These are phyloP conservation scores for Copromyces sp. DNA, from an alignment of 495 filamentous ascomycete genomes.

Conservation along the genomic window DNA sequence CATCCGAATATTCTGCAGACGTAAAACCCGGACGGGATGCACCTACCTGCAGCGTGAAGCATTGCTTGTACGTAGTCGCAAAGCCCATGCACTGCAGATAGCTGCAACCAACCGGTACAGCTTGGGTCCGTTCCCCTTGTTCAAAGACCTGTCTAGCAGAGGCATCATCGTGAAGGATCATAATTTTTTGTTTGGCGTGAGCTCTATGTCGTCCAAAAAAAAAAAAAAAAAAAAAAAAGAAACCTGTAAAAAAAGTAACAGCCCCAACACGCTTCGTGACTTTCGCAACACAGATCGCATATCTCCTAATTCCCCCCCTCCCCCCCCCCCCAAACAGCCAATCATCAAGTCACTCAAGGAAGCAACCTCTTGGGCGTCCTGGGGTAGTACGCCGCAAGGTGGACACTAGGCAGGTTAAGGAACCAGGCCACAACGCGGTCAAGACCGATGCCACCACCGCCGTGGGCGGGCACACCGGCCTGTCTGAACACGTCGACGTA, in stretches of 20 bases:
- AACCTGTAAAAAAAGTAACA: background rate
- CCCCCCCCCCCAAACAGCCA: background rate
- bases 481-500: slow-evolving; percentile 75
- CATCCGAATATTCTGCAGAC: too few species aligned
- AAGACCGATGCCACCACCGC: slow-evolving; percentile 76
- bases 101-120: background rate
- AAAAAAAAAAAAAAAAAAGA: too few species aligned
- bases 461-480: slow-evolving; percentile 67
- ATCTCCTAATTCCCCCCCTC: background rate
- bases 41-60: background rate
- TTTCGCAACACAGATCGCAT: background rate
- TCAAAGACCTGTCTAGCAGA: background rate
- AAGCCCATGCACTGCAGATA: background rate
- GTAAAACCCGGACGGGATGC: too few species aligned
- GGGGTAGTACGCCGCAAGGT: slow-evolving; percentile 69
- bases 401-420: slow-evolving; percentile 70
- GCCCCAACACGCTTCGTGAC: background rate
- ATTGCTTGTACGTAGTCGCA: background rate
- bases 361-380: slow-evolving; percentile 74
- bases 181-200: background rate
- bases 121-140: background rate
- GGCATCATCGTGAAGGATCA: background rate
- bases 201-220: background rate
- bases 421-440: slow-evolving; percentile 87
- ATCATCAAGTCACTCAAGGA: slow-evolving; percentile 35